These are phyloP conservation scores for Nakataea oryzae DNA, from an alignment of 2,329 filamentous ascomycete genomes.

Conservation along the genomic window DNA sequence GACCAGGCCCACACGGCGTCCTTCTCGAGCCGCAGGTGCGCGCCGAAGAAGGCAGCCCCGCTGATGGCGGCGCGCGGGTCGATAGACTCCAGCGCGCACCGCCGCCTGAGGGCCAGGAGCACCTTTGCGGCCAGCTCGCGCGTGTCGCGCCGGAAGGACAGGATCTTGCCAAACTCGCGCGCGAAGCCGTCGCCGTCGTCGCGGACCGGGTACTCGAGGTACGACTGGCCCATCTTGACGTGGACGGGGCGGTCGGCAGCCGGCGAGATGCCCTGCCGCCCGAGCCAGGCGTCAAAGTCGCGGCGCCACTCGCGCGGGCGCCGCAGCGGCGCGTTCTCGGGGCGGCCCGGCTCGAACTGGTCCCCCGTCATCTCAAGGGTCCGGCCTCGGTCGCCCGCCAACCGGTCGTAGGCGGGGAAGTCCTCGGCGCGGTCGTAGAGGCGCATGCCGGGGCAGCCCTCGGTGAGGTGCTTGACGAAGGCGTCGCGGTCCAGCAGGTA, in stretches of 20 bases:
- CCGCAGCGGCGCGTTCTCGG: slow-evolving; percentile 10
- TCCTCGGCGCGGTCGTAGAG: slow-evolving; percentile 17
- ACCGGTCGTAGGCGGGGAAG: slow-evolving; percentile 15
- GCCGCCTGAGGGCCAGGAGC: slow-evolving; percentile 11
- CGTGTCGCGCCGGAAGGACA: slow-evolving; percentile 20
- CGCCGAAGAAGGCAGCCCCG: slow-evolving; percentile 17
- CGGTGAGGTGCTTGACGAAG: slow-evolving; percentile 14
- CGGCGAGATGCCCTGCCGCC: slow-evolving; percentile 10
- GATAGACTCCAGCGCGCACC: slow-evolving; percentile 11
- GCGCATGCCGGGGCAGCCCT: slow-evolving; percentile 17
- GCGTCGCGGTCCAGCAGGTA: slow-evolving; percentile 17
- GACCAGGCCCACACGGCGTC: slow-evolving; percentile 19
- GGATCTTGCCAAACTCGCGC: slow-evolving; percentile 20
- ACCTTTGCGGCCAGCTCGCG: slow-evolving; percentile 17
- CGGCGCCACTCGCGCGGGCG: slow-evolving; percentile 16
- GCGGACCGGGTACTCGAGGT: slow-evolving; percentile 24
- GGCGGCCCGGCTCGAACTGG: slow-evolving; percentile 20
- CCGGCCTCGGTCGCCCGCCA: slow-evolving; percentile 3
- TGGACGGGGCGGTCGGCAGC: slow-evolving; percentile 13
- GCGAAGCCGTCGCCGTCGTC: slow-evolving; percentile 22
- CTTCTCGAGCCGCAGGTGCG: slow-evolving; percentile 19
- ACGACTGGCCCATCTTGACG: slow-evolving; percentile 19
- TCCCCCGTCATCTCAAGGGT: slow-evolving; percentile 15
- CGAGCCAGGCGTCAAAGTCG: slow-evolving; percentile 18
- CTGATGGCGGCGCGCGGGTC: slow-evolving; percentile 15